Evolutionary conservation across 306 rosid species (phyloP).

Genomic region (Fagus sylvatica): DNA sequence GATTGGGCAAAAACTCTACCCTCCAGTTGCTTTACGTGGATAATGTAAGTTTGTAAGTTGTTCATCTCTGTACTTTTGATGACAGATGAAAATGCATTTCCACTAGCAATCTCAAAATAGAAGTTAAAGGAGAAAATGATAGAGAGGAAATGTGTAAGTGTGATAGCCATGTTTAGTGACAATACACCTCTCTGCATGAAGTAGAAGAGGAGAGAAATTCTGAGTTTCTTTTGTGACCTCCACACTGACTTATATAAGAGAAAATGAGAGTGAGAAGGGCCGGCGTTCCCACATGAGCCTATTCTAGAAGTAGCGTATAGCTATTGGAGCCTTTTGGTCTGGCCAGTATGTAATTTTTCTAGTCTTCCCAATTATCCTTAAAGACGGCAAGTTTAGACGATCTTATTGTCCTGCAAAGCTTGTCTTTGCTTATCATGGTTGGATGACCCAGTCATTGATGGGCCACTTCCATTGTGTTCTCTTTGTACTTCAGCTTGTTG

Average conservation of each 20-base stretch:
- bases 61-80: constrained; percentile 7
- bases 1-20: constrained; percentile 5
- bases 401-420: not conserved
- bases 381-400: constrained; percentile 10
- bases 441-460: constrained; percentile 8
- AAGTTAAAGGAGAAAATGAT: constrained; percentile 37
- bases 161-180: constrained; percentile 45
- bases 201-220: not conserved
- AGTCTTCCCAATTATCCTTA: not conserved
- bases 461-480: too few species aligned
- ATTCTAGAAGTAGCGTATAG: not conserved
- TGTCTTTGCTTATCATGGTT: constrained; percentile 2
- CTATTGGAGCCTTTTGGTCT: constrained; percentile 14
- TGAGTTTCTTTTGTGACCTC: not conserved
- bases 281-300: not conserved
- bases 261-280: not conserved
- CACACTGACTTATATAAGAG: not conserved
- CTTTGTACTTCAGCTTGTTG: not conserved
- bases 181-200: constrained; percentile 3
- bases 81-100: constrained; percentile 7
- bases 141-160: constrained; percentile 21
- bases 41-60: constrained; percentile 42
- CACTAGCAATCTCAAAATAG: constrained; percentile 30
- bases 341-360: not conserved
- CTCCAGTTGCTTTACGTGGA: constrained; percentile 31